These are phyloP conservation scores for Zelopaecilomyces penicillatus DNA, from an alignment of 2,329 filamentous ascomycete genomes.

Conservation along the genomic window DNA sequence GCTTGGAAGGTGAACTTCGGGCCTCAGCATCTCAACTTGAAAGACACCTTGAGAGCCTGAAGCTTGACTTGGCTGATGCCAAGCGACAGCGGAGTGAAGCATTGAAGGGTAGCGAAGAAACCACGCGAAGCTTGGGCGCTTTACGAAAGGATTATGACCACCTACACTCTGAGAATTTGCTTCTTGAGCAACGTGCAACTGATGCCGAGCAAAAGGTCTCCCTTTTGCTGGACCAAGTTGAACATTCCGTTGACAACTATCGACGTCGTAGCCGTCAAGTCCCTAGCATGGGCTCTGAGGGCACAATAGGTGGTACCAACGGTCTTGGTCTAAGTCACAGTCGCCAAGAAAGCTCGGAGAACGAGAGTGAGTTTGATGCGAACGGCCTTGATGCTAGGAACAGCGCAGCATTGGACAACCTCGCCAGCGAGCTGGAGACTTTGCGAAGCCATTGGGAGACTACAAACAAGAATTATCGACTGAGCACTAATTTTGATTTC, in stretches of 20 bases:
- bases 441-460: constrained; percentile 90
- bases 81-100: constrained; percentile 62
- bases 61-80: constrained; percentile 57
- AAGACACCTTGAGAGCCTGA: constrained; percentile 58
- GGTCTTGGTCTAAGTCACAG: constrained; percentile 33
- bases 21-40: constrained; percentile 61
- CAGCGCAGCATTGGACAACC: constrained; percentile 70
- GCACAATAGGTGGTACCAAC: constrained; percentile 21
- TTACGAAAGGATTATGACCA: constrained; percentile 66
- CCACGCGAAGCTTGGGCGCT: constrained; percentile 47
- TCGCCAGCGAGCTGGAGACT: constrained; percentile 86
- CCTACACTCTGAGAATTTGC: constrained; percentile 70
- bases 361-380: constrained; percentile 56
- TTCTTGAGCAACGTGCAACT: constrained; percentile 73
- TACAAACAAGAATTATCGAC: constrained; percentile 87
- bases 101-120: constrained; percentile 45
- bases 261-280: constrained; percentile 63
- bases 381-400: constrained; percentile 40
- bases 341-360: constrained; percentile 49
- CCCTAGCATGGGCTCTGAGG: constrained; percentile 43
- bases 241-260: constrained; percentile 89
- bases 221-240: constrained; percentile 87
- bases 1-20: constrained; percentile 61
- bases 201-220: constrained; percentile 93
- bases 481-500: constrained; percentile 85